Evolutionary conservation across 192 early-diverging fungal genomes (phyloP), one percentile per base, ranked within the genome.

Genomic region (Funneliformis mosseae): DNA sequence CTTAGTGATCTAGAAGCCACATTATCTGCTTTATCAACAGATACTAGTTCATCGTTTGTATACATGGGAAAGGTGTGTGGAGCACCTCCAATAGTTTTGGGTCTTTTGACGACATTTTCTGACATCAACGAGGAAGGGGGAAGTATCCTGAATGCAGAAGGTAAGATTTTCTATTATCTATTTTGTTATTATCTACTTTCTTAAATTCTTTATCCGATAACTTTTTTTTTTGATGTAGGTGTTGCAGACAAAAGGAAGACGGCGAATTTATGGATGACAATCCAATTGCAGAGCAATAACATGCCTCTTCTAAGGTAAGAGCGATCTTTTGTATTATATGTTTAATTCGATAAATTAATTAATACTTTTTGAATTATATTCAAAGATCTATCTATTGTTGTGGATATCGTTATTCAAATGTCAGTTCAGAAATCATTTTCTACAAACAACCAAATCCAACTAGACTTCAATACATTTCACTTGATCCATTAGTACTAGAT

Each of bases 401-500:
- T 69, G 85, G 85, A 12, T 84, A 78, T 74, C 72, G 82, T 27
- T 86, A 86, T 72, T 80, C 50, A 67, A 72, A 84, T 59, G 74
- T 86, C 33, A 86, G 85, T 71, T 83, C 82, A 16, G 88, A 90
- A 55, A 86, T 89, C 8, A 88, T 91, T 23, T 87, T 89, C 69
- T 91, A 88, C 69, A 85, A 88, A 59, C 90, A 89, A 60, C 90
- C 90, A 1, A 89, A 91, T 59, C 88, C 90, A 9, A 79, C 83
- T 16, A 83, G 81, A 21, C 85, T 92, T 28, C 93, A 94, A 69
- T 94, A 92, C 76, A 82, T 92, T 16, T 92, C 92, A 18, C 83
- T 92, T 1, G 88, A 92, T 23, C 92, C 93, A 3, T 80, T 94
- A 10, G 85, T 88, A 18, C 80, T 94, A 4, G 93, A 94, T 78